These are phyloP conservation scores for Neofusicoccum parvum DNA, from an alignment of 2,329 filamentous ascomycete species.

Conservation along the genomic window DNA sequence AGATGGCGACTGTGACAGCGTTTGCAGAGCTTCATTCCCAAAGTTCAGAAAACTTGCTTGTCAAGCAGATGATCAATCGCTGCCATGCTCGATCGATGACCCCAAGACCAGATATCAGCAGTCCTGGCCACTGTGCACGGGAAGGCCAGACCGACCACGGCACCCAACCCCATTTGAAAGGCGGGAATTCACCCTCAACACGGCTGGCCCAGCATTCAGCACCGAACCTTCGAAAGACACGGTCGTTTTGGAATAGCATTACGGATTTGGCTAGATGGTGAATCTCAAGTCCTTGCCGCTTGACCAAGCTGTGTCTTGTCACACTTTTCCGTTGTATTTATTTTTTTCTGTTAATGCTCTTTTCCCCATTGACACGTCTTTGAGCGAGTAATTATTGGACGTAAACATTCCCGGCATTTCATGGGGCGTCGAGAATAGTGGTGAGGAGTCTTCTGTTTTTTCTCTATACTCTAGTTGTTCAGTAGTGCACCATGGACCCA, in stretches of 20 bases:
- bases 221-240: constrained; percentile 2
- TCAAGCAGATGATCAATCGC: background rate
- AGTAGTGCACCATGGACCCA: constrained; percentile 3
- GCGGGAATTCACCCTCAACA: background rate
- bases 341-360: background rate
- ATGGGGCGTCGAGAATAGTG: constrained; percentile 2
- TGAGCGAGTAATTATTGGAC: constrained; percentile 12
- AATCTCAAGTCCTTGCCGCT: background rate
- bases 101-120: background rate
- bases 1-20: background rate
- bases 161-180: background rate
- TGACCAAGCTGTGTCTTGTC: background rate
- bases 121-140: background rate
- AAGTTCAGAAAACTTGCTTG: constrained; percentile 2
- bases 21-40: background rate
- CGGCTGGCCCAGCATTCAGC: background rate
- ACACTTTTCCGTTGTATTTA: background rate
- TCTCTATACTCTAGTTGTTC: background rate
- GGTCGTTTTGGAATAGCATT: constrained; percentile 18
- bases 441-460: background rate
- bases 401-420: background rate
- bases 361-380: background rate
- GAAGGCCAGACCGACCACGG: background rate
- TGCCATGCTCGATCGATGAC: background rate
- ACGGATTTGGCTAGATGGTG: constrained; percentile 16